Base-by-base conservation (phyloP, 495 filamentous ascomycete genomes). In the Aspergillus sclerotioniger region DNA sequence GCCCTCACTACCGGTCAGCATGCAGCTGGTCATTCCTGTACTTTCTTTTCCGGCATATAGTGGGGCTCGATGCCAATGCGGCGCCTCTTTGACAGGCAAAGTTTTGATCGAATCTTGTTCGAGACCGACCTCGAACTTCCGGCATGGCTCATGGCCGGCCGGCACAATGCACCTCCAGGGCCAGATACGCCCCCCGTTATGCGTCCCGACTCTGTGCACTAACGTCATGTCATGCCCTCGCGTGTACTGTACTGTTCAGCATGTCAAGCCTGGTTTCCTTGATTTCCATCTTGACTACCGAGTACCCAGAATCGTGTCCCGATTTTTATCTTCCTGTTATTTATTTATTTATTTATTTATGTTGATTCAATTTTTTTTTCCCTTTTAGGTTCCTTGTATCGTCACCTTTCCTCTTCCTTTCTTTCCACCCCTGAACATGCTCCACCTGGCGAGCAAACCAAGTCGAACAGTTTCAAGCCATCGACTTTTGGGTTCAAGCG, bases 331-430 rank as follows among this genome's bases (percentile, higher is more conserved):
- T n/a, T n/a, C n/a, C n/a, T n/a, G n/a, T n/a, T n/a, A 52, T 46
- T 9, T 39, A 20, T 57, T 54, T 52, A n/a, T 41, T 48, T 50
- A 25, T 51, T 16, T 28, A 35, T 12, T 31, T 39, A n/a, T n/a
- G n/a, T n/a, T n/a, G n/a, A n/a, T n/a, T n/a, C n/a, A n/a, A n/a
- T 53, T 58, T 56, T 35, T 16, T 41, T 46, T 48, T 49, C 41
- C 41, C 53, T 52, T 57, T 56, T 49, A 20, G 21, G 39, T 47
- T 39, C 56, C 59, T 54, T 56, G 43, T 20, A n/a, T 20, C 8
- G 6, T 20, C 21, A 6, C 25, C n/a, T 32, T 50, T 8, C 28
- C 4, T 50, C 47, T 50, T 50, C 8, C 12, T 16, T 16, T 50
- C 47, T 32, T 17, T 17, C 25, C 47, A 28, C 25, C 47, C 28